These are phyloP conservation scores for Saturnispora ahearnii DNA, from an alignment of 805 yeast genomes.

Conservation along the genomic window DNA sequence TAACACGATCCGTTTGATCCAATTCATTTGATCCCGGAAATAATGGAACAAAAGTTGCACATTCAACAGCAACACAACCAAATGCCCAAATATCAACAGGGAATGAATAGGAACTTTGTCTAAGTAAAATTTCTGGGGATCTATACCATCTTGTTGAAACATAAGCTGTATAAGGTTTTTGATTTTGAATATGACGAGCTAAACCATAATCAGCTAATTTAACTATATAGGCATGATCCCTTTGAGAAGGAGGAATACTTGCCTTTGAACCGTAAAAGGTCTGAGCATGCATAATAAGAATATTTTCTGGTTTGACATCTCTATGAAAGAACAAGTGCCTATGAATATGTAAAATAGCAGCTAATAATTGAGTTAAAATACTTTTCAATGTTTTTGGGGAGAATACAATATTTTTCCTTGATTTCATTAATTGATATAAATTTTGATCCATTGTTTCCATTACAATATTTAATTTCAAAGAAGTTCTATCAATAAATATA, in stretches of 20 bases:
- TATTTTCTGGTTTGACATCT: slow-evolving; percentile 91
- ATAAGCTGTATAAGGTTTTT: slow-evolving; percentile 57
- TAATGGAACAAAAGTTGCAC: slow-evolving; percentile 63
- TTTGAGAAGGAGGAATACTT: slow-evolving; percentile 33
- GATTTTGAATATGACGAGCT: slow-evolving; percentile 50
- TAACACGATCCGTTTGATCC: slow-evolving; percentile 67
- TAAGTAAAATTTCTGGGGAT: slow-evolving; percentile 68
- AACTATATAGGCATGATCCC: slow-evolving; percentile 44
- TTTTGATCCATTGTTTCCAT: slow-evolving; percentile 88
- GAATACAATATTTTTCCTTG: slow-evolving; percentile 45
- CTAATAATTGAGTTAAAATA: slow-evolving; percentile 59
- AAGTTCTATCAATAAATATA: slow-evolving; percentile 58
- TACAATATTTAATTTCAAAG: slow-evolving; percentile 61
- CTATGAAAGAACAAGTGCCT: slow-evolving; percentile 63
- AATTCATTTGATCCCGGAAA: slow-evolving; percentile 76
- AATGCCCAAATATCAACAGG: slow-evolving; percentile 85
- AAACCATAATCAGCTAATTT: slow-evolving; percentile 78
- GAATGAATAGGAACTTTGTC: slow-evolving; percentile 51
- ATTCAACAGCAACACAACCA: slow-evolving; percentile 69
- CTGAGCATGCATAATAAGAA: slow-evolving; percentile 54
- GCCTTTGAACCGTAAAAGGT: slow-evolving; percentile 40
- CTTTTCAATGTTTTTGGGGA: slow-evolving; percentile 53
- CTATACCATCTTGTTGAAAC: slow-evolving; percentile 84
- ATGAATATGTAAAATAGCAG: slow-evolving; percentile 81
- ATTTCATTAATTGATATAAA: slow-evolving; percentile 65